Evolutionary conservation across 331 rosid species (phyloP).

Genomic region (Cucumis variabilis): DNA sequence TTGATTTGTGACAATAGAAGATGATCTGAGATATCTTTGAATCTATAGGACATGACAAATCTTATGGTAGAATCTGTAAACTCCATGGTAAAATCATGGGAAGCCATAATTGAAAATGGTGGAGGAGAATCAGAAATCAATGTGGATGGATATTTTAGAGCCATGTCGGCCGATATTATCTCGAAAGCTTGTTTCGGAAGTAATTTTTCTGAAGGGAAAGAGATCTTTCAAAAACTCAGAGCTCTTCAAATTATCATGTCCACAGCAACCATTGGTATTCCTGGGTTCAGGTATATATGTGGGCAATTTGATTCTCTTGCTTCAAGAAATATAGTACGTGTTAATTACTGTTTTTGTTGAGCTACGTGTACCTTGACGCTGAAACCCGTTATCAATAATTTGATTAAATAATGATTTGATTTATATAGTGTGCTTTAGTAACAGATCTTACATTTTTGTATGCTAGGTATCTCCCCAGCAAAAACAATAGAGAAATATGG

Average conservation of each 20-base stretch:
- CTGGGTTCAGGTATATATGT: slow-evolving; percentile 51
- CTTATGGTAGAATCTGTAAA: slow-evolving; percentile 64
- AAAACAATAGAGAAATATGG: slow-evolving; percentile 54
- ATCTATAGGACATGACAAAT: slow-evolving; percentile 56
- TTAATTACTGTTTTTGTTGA: too few species aligned
- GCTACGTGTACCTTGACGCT: too few species aligned
- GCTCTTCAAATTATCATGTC: slow-evolving; percentile 58
- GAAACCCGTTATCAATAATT: neutral
- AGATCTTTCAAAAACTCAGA: slow-evolving; percentile 64
- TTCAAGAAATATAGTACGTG: neutral
- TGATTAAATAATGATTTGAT: too few species aligned
- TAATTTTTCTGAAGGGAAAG: slow-evolving; percentile 59
- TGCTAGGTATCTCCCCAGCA: slow-evolving; percentile 57
- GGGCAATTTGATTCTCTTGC: neutral
- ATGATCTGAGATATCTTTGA: neutral
- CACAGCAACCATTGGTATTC: slow-evolving; percentile 53
- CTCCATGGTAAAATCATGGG: slow-evolving; percentile 55
- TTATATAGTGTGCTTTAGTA: too few species aligned
- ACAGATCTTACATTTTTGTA: too few species aligned
- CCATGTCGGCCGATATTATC: slow-evolving; percentile 68
- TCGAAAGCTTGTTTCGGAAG: slow-evolving; percentile 78
- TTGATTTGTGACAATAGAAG: too few species aligned
- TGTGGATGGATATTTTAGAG: slow-evolving; percentile 55
- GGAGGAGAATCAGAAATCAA: slow-evolving; percentile 50
- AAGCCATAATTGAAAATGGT: slow-evolving; percentile 42